Evolutionary conservation across 2,329 filamentous ascomycete species (phyloP).

Genomic region (Herpotrichia juniperi): DNA sequence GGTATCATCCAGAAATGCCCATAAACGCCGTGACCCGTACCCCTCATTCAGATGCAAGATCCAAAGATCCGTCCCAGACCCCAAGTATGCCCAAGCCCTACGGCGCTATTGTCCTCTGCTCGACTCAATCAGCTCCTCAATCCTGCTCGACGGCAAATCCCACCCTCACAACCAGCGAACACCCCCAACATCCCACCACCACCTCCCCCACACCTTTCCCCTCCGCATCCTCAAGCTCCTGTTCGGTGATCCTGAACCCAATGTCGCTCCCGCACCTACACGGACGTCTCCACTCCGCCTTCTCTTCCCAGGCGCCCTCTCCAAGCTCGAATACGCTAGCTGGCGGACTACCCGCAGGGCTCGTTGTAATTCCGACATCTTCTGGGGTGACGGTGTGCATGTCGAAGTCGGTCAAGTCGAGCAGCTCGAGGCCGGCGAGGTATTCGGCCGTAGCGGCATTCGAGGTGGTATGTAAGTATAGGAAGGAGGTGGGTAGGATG

Average conservation of each 20-base stretch:
- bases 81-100: no score
- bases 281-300: slow-evolving; percentile 54
- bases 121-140: no score
- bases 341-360: no score
- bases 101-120: no score
- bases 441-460: slow-evolving; percentile 10
- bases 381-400: not conserved
- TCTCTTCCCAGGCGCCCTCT: not conserved
- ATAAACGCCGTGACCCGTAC: no score
- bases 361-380: no score
- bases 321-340: no score
- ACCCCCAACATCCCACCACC: slow-evolving; percentile 65
- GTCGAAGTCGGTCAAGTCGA: slow-evolving; percentile 62
- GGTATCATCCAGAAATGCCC: no score
- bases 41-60: no score
- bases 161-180: slow-evolving; percentile 68
- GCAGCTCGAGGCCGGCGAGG: slow-evolving; percentile 59
- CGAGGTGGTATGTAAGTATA: not conserved
- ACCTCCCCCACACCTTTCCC: slow-evolving; percentile 63
- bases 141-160: slow-evolving; percentile 61
- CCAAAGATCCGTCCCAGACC: no score
- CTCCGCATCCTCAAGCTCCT: slow-evolving; percentile 58
- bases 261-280: slow-evolving; percentile 65
- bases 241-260: slow-evolving; percentile 62
- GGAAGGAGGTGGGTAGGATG: not conserved